Base-by-base conservation (phyloP, 1,139 yeast species). In the Suhomyces kunorum region DNA sequence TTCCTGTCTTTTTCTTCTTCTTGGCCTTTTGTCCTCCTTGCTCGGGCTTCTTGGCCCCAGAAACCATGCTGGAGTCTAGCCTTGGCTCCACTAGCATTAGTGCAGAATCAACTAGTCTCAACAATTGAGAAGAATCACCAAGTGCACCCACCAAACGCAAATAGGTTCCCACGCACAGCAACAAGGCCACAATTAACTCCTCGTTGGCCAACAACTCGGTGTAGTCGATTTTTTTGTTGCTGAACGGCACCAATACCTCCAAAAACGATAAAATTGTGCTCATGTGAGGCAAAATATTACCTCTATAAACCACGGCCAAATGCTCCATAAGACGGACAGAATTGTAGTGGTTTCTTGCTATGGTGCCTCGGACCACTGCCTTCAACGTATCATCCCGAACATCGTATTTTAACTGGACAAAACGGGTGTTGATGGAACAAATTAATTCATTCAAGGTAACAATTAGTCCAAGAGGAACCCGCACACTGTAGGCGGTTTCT, bases 401-500 rank as follows among this genome's bases (percentile, higher is more conserved):
- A 40, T 83, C 88, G 35, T 74, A 70, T 50, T 74, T 80, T 51
- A 81, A 71, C 1, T 80, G 69, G 27, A 80, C 61, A 46, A 76
- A 80, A 39, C 70, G 74, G 11, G 75, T 63, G 48, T 81, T 80
- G 39, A 84, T 61, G 17, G 81, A 71, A 42, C 78, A 59, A 8
- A 81, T 53, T 3, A 77, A 57, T 51, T 82, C 87, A 26, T 71
- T 65, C 31, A 80, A 46, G 8, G 66, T 56, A 8, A 82, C 54
- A 2, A 81, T 54, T 36, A 65, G 55, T 1, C 88, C 88, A 22
- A 84, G 48, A 3, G 92, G 89, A n/a, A 76, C 63, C 32, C 58
- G 62, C 13, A 74, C 72, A 40, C 74, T 72, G 54, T 61, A 74
- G 24, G 70, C 73, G 7, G 78, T 79, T 44, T 71, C 74, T 25